phyloP scores from a whole-genome alignment of 2,329 filamentous ascomycete species.

The Microdochium bolleyi region DNA sequence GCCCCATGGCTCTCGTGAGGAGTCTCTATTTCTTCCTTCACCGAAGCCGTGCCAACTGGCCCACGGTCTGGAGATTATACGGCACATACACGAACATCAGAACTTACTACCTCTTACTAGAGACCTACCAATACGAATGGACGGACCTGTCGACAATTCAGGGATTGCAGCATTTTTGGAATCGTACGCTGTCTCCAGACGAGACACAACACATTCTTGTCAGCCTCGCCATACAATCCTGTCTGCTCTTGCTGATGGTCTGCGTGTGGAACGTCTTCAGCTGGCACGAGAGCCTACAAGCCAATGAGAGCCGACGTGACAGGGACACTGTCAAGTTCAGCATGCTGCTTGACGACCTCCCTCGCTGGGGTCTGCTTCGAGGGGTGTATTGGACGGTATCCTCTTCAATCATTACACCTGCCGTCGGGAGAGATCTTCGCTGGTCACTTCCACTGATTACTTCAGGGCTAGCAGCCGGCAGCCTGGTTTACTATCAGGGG shows the following conservation, averaged over 20 bases:
- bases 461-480: neutral
- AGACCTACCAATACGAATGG: neutral
- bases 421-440: neutral
- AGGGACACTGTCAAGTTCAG: neutral
- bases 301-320: too few species aligned
- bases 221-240: neutral
- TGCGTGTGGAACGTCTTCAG: neutral
- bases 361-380: neutral
- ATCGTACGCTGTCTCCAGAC: neutral
- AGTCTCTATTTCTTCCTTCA: too few species aligned
- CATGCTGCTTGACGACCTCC: neutral
- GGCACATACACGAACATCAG: too few species aligned
- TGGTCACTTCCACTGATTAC: neutral
- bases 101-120: neutral
- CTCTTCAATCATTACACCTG: neutral
- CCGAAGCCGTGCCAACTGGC: too few species aligned
- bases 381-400: neutral
- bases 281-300: neutral
- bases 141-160: neutral
- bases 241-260: neutral
- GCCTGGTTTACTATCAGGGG: neutral
- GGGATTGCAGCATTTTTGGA: neutral
- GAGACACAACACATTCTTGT: neutral
- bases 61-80: too few species aligned
- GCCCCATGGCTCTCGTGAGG: too few species aligned